These are phyloP conservation scores for Pulveroboletus frians DNA, from an alignment of 768 basidiomycete genomes.

Conservation along the genomic window DNA sequence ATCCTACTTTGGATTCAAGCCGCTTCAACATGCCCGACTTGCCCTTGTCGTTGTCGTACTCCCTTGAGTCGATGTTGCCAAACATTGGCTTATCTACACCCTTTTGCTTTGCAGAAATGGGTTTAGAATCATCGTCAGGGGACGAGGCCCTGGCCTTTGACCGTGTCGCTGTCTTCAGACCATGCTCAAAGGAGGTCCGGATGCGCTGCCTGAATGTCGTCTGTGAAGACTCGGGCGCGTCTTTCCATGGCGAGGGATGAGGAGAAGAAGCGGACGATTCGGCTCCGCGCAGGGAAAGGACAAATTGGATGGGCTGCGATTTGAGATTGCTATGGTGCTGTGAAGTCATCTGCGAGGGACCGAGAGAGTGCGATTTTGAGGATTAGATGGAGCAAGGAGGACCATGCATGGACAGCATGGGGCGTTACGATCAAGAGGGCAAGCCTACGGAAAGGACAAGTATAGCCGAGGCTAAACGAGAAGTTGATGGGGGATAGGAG, in stretches of 20 bases:
- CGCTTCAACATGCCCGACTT: conserved; percentile 43
- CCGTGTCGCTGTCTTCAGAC: conserved; percentile 57
- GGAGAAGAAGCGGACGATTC: conserved; percentile 31
- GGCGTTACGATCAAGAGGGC: conserved; percentile 19
- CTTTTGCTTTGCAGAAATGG: conserved; percentile 42
- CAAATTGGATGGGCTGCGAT: conserved; percentile 28
- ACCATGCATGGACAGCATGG: conserved; percentile 41
- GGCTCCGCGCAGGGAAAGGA: conserved; percentile 42
- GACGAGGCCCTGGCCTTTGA: conserved; percentile 41
- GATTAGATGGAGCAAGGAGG: conserved; percentile 35
- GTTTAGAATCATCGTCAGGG: conserved; percentile 39
- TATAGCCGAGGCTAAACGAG: conserved; percentile 7
- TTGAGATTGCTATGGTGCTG: conserved; percentile 35
- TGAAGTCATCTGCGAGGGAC: conserved; percentile 44
- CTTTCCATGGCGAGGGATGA: conserved; percentile 23
- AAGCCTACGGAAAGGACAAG: conserved; percentile 8
- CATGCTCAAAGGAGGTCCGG: conserved; percentile 63
- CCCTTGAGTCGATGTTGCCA: conserved; percentile 26
- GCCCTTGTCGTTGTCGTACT: conserved; percentile 36
- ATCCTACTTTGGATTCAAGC: conserved; percentile 47
- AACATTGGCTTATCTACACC: conserved; percentile 35
- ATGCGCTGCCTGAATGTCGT: conserved; percentile 56
- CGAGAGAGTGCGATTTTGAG: conserved; percentile 36
- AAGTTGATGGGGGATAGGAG: conserved; percentile 11
- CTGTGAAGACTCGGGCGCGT: conserved; percentile 37